Evolutionary conservation across 371 early-diverging fungal species (phyloP), one percentile per base, ranked within the genome.

Genomic region (Haplosporangium sp.): DNA sequence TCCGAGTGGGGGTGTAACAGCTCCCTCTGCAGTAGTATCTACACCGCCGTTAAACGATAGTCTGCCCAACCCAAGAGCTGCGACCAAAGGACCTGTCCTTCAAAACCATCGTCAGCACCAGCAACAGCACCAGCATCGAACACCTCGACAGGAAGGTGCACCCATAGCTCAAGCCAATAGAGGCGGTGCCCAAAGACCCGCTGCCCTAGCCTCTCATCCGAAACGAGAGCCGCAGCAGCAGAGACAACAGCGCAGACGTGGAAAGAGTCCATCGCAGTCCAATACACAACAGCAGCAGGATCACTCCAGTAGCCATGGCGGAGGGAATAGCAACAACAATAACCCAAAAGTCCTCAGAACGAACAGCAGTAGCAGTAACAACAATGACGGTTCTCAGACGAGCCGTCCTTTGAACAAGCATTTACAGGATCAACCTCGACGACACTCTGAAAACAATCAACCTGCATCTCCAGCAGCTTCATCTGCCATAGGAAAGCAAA

Each of bases 391-490:
- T 37, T 14, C 55, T n/a, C 60, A 60, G 36, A 47, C 66, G 40
- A 56, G 72, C 21, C 65, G 66, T 61, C 57, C 72, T 65, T 72
- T 72, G 66, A 71, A 53, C 7, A 62, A 62, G 13, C 47, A 54
- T 23, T 38, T n/a, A 18, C 16, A 57, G 48, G 14, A 46, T 7
- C 58, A 61, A 10, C 57, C 21, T 13, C 21, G 36, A 18, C 56
- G 45, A 59, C 45, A 13, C 13, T 9, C 59, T 46, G 46, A 18
- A 9, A 36, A 43, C 8, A 6, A 14, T n/a, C 29, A n/a, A 37
- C 41, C 40, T 36, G 36, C 68, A 23, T 6, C 50, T n/a, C 16
- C 50, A 16, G 16, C 53, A 16, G 1, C 6, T n/a, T 23, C 10
- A 36, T 37, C 63, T 45, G 54, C 60, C 9, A 38, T 8, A 18